These are phyloP conservation scores for Copromyces sp. DNA, from an alignment of 495 filamentous ascomycete species.

Conservation along the genomic window DNA sequence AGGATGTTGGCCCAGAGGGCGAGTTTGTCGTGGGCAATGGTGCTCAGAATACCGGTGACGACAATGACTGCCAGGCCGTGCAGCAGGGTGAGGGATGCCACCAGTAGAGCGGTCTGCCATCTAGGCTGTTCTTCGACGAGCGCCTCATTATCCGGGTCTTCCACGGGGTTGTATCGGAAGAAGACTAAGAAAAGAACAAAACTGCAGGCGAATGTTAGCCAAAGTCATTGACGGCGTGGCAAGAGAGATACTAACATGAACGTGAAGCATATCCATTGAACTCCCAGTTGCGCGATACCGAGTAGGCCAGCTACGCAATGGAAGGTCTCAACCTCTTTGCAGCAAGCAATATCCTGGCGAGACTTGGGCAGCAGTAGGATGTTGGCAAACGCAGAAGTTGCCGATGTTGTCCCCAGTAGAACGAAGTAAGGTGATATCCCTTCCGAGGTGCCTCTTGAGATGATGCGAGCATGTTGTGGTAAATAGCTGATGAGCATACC, in stretches of 20 bases:
- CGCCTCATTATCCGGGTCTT: slow-evolving; percentile 30
- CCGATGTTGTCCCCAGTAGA: slow-evolving; percentile 80
- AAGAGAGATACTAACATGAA: slow-evolving; percentile 57
- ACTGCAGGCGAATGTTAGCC: slow-evolving; percentile 29
- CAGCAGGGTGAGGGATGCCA: slow-evolving; percentile 57
- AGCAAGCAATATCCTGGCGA: slow-evolving; percentile 71
- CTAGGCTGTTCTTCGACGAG: slow-evolving; percentile 40
- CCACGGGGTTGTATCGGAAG: slow-evolving; percentile 55
- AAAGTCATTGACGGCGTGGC: background rate
- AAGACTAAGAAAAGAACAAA: slow-evolving; percentile 80
- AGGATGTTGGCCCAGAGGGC: slow-evolving; percentile 73
- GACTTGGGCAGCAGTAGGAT: slow-evolving; percentile 76
- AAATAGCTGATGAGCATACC: slow-evolving; percentile 91
- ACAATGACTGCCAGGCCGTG: slow-evolving; percentile 62
- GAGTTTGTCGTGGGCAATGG: slow-evolving; percentile 47
- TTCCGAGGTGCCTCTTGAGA: slow-evolving; percentile 76
- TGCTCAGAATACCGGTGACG: slow-evolving; percentile 50
- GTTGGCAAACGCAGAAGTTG: slow-evolving; percentile 80
- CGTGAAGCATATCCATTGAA: slow-evolving; percentile 86
- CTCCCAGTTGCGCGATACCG: slow-evolving; percentile 79
- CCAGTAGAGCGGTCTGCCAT: slow-evolving; percentile 63
- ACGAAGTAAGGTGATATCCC: slow-evolving; percentile 93
- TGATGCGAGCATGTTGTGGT: slow-evolving; percentile 89
- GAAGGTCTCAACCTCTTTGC: slow-evolving; percentile 64
- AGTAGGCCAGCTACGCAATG: slow-evolving; percentile 77